Evolutionary conservation across 2,329 filamentous ascomycete species (phyloP), one percentile per base, ranked within the genome.

Genomic region (Saccharata proteae): DNA sequence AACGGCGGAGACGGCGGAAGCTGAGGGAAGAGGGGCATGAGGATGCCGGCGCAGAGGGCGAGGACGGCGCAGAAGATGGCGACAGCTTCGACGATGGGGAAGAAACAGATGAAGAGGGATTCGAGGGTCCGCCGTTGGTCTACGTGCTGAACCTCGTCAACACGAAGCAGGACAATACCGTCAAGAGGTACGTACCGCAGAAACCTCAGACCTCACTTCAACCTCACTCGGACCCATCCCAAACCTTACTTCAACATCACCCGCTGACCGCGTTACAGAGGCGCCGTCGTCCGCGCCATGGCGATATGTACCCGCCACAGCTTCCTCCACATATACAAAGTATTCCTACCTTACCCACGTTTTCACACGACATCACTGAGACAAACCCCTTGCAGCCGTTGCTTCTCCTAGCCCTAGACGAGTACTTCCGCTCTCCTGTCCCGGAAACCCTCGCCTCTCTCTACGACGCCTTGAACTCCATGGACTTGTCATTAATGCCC

Each of bases 321-420:
- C 3, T 98, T 98, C 57, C 62, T 98, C 43, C 90, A 98, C 58
- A 98, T 98, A 41, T 98, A 98, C 64, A 98, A 98, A 71, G 81
- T 80, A 54, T 13, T 19, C 4, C 10, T 20, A 15, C 16, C 16
- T 28, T 18, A 23, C n/a, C 34, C 6, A 19, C 19, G 16, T 17
- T 20, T 16, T 29, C 9, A 37, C 21, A 37, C 21, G 2, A 5
- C n/a, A n/a, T n/a, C n/a, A n/a, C 10, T 13, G 4, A 32, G 46
- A 35, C 46, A 43, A 28, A 34, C 34, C 20, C 17, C 12, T 12
- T 23, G 21, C 36, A 88, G 81, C 90, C 90, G 16, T 67, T 98
- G 22, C 67, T 98, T 30, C 65, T 98, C 21, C 62, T 98, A 25
- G 90, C 90, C 1, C 65, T 98, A 31, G 88, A 98, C 48, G 88